A percentile compares a stretch with the other conserved stretches of the same genome.
Evolutionary conservation across 2,329 filamentous ascomycete species (phyloP).

Genomic region (Ciborinia camelliae): DNA sequence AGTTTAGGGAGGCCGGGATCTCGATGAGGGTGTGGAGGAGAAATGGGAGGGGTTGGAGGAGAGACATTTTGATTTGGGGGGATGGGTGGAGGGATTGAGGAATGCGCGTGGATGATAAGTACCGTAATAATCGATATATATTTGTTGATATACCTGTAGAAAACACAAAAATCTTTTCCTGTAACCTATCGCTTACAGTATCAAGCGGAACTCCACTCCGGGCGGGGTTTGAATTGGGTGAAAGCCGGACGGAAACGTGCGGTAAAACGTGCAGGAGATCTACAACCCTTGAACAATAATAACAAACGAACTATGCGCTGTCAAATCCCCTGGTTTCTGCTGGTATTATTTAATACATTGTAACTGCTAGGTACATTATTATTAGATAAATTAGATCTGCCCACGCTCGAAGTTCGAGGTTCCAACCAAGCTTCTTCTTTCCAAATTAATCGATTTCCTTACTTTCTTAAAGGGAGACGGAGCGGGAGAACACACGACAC

Average conservation of each 20-base stretch:
- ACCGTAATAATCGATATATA: not conserved
- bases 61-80: constrained; percentile 3
- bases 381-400: too few relatives aligned
- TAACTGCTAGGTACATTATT: too few relatives aligned
- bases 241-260: not conserved
- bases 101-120: too few relatives aligned
- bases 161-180: not conserved
- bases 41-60: constrained; percentile 27
- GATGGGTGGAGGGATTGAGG: not conserved
- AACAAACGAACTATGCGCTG: not conserved
- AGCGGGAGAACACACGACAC: too few relatives aligned
- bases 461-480: too few relatives aligned
- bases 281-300: not conserved
- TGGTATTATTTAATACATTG: too few relatives aligned
- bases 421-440: too few relatives aligned
- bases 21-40: constrained; percentile 39
- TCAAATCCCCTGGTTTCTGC: too few relatives aligned
- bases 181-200: too few relatives aligned
- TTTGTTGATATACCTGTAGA: not conserved
- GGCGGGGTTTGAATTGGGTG: not conserved
- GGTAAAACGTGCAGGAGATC: not conserved
- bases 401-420: too few relatives aligned
- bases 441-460: too few relatives aligned
- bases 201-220: not conserved
- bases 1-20: constrained; percentile 39